Conservation (phyloP, 2,329 filamentous ascomycete species). For the Penicillium sp. region DNA sequence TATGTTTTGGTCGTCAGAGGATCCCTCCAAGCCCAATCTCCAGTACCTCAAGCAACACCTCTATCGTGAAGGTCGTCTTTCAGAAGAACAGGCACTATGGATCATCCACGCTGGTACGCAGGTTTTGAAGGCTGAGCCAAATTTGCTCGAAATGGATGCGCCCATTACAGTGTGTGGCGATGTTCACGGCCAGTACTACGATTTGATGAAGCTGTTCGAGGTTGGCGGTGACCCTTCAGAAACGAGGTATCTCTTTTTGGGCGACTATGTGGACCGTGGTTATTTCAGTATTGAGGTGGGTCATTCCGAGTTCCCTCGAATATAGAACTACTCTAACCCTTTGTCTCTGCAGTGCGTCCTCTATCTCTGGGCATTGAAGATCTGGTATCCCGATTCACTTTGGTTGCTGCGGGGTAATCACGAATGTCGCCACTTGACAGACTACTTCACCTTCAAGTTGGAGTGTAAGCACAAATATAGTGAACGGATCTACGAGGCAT, state of each 20-base stretch:
- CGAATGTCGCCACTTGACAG: conserved; percentile 95
- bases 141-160: conserved; percentile 96
- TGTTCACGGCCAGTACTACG: conserved; percentile 97
- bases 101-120: conserved; percentile 85
- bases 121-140: conserved; percentile 79
- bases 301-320: neutral
- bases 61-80: conserved; percentile 91
- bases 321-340: conserved; percentile 1
- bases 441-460: conserved; percentile 99
- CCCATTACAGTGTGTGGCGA: conserved; percentile 98
- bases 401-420: conserved; percentile 97
- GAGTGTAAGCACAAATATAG: conserved; percentile 99
- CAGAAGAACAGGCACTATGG: conserved; percentile 93
- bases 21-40: conserved; percentile 81
- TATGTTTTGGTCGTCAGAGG: conserved; percentile 82
- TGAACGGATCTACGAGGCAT: conserved; percentile 89
- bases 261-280: conserved; percentile 94
- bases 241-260: conserved; percentile 91
- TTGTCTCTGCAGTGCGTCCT: conserved; percentile 63
- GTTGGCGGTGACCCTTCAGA: conserved; percentile 94
- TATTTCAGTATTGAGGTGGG: conserved; percentile 92
- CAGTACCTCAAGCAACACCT: conserved; percentile 96
- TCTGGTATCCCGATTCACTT: conserved; percentile 94
- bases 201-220: conserved; percentile 98
- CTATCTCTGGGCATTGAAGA: conserved; percentile 96